phyloP scores from a whole-genome alignment of 78 protist species.

The Paratrimastix pyriformis region DNA sequence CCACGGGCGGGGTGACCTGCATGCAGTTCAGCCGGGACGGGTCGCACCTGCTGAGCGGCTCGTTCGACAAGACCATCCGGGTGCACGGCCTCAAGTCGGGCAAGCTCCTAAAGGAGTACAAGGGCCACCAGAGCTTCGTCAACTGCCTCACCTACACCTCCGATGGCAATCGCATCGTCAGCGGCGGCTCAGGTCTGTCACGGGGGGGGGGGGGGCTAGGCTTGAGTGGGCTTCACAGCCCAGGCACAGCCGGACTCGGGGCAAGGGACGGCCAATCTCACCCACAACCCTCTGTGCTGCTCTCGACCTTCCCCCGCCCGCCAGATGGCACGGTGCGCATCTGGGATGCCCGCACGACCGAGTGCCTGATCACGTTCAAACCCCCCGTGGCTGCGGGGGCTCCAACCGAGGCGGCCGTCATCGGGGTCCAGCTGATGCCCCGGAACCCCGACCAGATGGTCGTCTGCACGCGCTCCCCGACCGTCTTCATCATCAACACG shows the following conservation, averaged over 20 bases:
- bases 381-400: slow-evolving; percentile 16
- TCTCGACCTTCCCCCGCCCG: too few species aligned
- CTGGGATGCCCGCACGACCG: slow-evolving; percentile 60
- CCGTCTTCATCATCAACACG: slow-evolving; percentile 27
- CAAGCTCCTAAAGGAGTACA: slow-evolving; percentile 50
- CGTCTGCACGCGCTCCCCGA: slow-evolving; percentile 43
- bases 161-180: slow-evolving; percentile 31
- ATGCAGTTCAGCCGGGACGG: not conserved
- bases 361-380: slow-evolving; percentile 37
- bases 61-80: not conserved
- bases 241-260: too few species aligned
- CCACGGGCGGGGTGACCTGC: slow-evolving; percentile 18
- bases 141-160: slow-evolving; percentile 23
- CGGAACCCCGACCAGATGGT: slow-evolving; percentile 32
- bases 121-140: slow-evolving; percentile 67
- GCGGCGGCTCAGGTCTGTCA: slow-evolving; percentile 18
- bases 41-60: not conserved
- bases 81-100: slow-evolving; percentile 67
- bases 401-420: slow-evolving; percentile 31
- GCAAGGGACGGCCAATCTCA: slow-evolving; percentile 52
- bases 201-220: too few species aligned
- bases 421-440: slow-evolving; percentile 5
- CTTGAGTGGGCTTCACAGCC: too few species aligned
- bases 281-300: too few species aligned
- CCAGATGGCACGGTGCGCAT: too few species aligned